Evolutionary conservation across 2,329 filamentous ascomycete genomes (phyloP).

Genomic region (Monilinia vaccinii-corymbosi): DNA sequence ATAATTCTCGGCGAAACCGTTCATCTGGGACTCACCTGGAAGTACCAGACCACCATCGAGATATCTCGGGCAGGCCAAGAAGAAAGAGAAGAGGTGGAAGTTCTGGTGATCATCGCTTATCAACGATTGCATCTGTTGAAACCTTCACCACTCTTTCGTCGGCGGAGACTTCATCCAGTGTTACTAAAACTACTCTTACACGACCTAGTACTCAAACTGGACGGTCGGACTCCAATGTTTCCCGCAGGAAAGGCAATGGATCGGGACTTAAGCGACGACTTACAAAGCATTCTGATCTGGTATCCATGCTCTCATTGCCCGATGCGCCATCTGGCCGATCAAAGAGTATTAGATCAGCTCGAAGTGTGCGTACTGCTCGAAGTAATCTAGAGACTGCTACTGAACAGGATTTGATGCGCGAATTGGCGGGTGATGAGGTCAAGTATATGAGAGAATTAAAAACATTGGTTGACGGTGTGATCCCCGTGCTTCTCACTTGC

Average conservation of each 20-base stretch:
- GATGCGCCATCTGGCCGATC: conserved; percentile 49
- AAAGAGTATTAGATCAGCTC: conserved; percentile 64
- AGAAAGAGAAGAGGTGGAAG: conserved; percentile 17
- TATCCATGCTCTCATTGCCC: conserved; percentile 79
- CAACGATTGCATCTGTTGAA: conserved; percentile 27
- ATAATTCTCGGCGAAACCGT: conserved; percentile 7
- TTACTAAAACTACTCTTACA: conserved; percentile 35
- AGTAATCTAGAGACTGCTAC: conserved; percentile 59
- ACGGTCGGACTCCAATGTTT: conserved; percentile 20
- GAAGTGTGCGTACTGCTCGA: conserved; percentile 67
- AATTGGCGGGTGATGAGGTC: conserved; percentile 73
- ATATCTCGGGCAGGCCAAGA: conserved; percentile 11
- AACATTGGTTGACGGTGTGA: conserved; percentile 88
- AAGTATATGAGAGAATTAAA: conserved; percentile 87
- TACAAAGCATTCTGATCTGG: conserved; percentile 86
- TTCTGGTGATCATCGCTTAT: conserved; percentile 24
- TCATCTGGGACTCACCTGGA: conserved; percentile 11
- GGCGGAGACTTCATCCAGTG: conserved; percentile 20
- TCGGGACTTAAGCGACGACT: conserved; percentile 50
- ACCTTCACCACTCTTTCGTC: conserved; percentile 21
- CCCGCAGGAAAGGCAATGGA: conserved; percentile 22
- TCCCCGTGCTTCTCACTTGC: conserved; percentile 81
- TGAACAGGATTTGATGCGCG: conserved; percentile 65
- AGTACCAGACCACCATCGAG: conserved; percentile 6
- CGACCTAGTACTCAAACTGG: conserved; percentile 27